These are phyloP conservation scores for Clarireedia sp. DNA, from an alignment of 2,329 filamentous ascomycete genomes.

Conservation along the genomic window DNA sequence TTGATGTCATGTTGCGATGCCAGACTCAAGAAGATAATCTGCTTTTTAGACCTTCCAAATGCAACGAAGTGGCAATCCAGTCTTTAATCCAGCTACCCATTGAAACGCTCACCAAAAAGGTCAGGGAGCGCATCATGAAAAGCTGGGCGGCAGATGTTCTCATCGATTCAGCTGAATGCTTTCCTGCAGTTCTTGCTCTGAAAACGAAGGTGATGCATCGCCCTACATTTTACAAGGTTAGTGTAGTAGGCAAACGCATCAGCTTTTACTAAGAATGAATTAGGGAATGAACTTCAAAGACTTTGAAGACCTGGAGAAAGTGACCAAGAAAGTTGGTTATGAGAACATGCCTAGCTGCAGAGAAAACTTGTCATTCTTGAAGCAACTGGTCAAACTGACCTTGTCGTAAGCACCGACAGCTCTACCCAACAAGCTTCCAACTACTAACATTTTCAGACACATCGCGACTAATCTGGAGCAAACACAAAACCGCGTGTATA, in stretches of 20 bases:
- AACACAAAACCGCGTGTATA: slow-evolving; percentile 21
- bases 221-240: slow-evolving; percentile 41
- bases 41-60: slow-evolving; percentile 12
- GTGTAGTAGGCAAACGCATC: not conserved
- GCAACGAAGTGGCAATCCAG: slow-evolving; percentile 22
- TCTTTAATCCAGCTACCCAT: slow-evolving; percentile 23
- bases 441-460: slow-evolving; percentile 17
- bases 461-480: slow-evolving; percentile 24
- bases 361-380: not conserved
- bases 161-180: slow-evolving; percentile 10
- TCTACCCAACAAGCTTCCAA: not conserved
- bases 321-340: slow-evolving; percentile 5
- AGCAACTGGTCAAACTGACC: slow-evolving; percentile 21
- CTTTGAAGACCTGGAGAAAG: slow-evolving; percentile 29
- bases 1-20: slow-evolving; percentile 20
- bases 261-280: slow-evolving; percentile 1
- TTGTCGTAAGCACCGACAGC: slow-evolving; percentile 18
- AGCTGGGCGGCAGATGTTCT: slow-evolving; percentile 15
- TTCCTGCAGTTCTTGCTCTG: slow-evolving; percentile 34
- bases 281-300: slow-evolving; percentile 32
- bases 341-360: slow-evolving; percentile 2
- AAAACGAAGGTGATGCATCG: slow-evolving; percentile 42
- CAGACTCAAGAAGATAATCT: slow-evolving; percentile 17
- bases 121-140: slow-evolving; percentile 39
- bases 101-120: slow-evolving; percentile 35